Conservation (phyloP, 345 rosid genomes). For the Acer saccharum region DNA sequence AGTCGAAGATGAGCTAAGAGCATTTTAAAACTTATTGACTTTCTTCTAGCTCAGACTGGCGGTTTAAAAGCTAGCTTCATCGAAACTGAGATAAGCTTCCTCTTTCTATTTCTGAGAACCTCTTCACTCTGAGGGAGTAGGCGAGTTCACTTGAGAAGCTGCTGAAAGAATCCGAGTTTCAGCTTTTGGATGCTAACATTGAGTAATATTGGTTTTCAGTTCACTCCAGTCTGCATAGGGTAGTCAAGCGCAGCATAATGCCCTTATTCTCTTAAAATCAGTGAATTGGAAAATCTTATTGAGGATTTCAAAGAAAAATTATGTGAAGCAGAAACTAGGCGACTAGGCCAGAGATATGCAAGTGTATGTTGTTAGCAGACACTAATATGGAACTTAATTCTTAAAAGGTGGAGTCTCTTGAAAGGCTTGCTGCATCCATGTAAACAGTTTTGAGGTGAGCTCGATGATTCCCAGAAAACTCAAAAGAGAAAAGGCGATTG, state of each 20-base stretch:
- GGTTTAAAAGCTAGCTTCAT: no score
- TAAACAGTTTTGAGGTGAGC: not conserved
- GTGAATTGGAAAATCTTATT: constrained; percentile 38
- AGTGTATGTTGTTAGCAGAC: constrained; percentile 45
- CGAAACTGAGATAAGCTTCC: not conserved
- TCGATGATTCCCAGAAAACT: not conserved
- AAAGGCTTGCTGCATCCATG: constrained; percentile 31
- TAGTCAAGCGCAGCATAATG: constrained; percentile 28
- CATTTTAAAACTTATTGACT: constrained; percentile 40
- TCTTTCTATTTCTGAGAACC: constrained; percentile 55
- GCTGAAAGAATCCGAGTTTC: constrained; percentile 37
- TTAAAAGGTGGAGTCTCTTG: constrained; percentile 64
- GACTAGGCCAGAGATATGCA: constrained; percentile 47
- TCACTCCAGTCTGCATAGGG: constrained; percentile 12
- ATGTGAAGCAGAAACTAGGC: constrained; percentile 50
- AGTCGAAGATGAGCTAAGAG: constrained; percentile 55
- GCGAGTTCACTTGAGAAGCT: constrained; percentile 57
- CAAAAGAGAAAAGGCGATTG: not conserved
- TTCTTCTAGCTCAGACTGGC: constrained; percentile 24
- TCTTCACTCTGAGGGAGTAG: constrained; percentile 45
- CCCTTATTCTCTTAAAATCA: constrained; percentile 20
- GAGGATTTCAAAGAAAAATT: constrained; percentile 49
- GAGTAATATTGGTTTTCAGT: no score
- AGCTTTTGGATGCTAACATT: constrained; percentile 26
- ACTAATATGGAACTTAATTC: constrained; percentile 46